Base-by-base conservation (phyloP, 1,284 basidiomycete genomes). In the Pisolithus thermaeus region DNA sequence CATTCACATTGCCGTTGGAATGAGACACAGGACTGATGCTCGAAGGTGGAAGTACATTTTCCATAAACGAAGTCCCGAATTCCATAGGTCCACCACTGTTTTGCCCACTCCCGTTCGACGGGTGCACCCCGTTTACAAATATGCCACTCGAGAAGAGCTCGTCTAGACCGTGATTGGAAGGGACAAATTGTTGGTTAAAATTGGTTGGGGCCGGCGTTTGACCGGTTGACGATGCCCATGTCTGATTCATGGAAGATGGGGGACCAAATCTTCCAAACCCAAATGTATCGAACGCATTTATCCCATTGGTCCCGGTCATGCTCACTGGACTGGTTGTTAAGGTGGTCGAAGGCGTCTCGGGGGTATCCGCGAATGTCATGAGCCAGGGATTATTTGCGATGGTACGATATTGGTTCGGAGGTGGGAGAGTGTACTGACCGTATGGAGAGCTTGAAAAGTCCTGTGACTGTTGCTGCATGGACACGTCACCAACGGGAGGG, bases 361-460 rank as follows among this genome's bases (percentile, higher is more conserved):
- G 80, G 2, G 77, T 74, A 46, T 87, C 84, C 9, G 81, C 78
- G 61, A 85, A 85, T n/a, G 87, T 87, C 74, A 86, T 87, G 73
- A 84, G 89, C 66, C 81, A 75, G 1, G 88, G 86, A 57, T 89
- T 89, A 66, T 75, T 84, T 46, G 86, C 85, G 52, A 91, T 84
- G 3, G 84, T 88, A 53, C 83, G 88, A 64, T 81, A 87, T 4
- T 78, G 76, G 39, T 70, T 71, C 35, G 71, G 68, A 35, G 67
- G 59, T 11, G 64, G 64, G 70, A 69, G 30, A 70, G 58, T 39
- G 65, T 70, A 49, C 65, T 71, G 64, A 54, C 70, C 55, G 55
- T 55, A 57, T 22, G 64, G 53, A 66, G 74, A 63, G 75, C 79
- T 20, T 73, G 78, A 56, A 77, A 54, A 76, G 63, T 87, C 84